Conservation (phyloP, 108 stramenopile species). For the Pseudonitzschia multiseries region DNA sequence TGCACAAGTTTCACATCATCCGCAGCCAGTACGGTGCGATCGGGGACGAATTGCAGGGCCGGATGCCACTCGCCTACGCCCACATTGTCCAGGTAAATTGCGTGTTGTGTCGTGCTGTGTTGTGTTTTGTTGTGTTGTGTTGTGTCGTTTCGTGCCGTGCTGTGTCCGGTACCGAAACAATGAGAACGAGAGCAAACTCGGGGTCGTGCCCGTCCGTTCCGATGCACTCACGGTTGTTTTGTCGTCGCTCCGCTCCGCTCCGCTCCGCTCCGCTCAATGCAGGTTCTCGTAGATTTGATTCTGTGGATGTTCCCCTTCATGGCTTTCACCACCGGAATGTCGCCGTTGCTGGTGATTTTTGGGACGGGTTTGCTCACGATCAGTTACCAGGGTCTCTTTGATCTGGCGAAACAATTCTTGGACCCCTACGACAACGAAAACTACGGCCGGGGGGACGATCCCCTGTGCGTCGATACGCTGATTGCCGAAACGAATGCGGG, state of each 20-base stretch:
- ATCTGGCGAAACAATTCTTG: constrained; percentile 90
- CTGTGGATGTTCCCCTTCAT: constrained; percentile 89
- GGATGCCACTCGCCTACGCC: constrained; percentile 92
- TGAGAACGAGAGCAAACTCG: no score
- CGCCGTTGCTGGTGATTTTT: constrained; percentile 64
- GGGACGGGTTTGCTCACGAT: constrained; percentile 81
- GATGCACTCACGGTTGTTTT: no score
- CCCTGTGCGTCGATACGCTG: constrained; percentile 83
- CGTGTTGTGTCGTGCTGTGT: no score
- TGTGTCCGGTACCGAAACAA: no score
- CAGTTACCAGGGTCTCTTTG: constrained; percentile 88
- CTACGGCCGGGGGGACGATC: constrained; percentile 88
- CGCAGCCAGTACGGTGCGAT: constrained; percentile 85
- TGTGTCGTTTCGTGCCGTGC: no score
- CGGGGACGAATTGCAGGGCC: constrained; percentile 80
- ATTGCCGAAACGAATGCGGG: constrained; percentile 90
- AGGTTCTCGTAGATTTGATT: constrained; percentile 78
- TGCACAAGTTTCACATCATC: constrained; percentile 86
- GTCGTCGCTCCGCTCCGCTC: no score
- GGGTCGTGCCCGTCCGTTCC: no score
- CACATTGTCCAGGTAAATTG: constrained; percentile 73
- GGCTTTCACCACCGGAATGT: constrained; percentile 79
- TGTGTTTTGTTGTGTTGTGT: no score
- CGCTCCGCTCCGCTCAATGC: no score
- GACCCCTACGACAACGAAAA: constrained; percentile 93